Evolutionary conservation across 495 filamentous ascomycete species (phyloP), one percentile per base, ranked within the genome.

Genomic region (Neurospora sp.): DNA sequence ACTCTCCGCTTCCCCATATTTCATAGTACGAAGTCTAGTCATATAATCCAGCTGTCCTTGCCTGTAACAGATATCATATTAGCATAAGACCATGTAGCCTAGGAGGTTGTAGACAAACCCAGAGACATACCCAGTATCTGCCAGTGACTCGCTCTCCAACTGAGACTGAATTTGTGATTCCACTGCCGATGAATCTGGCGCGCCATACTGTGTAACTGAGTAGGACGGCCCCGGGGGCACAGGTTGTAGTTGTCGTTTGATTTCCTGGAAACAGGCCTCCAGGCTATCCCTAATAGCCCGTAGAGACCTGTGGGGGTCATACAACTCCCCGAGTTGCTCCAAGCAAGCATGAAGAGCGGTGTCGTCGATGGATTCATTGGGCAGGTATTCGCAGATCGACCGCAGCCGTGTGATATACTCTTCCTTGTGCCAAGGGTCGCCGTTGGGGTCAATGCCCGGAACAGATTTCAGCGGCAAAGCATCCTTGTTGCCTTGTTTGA

Each of bases 161-260:
- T 81, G 79, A n/a, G 73, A 76, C 41, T 73, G 74, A 10, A 79
- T 76, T 68, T 78, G 78, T 8, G 77, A 75, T 4, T 73, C 73
- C 42, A 73, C 53, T 65, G 27, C 27, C 7, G 70, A 45, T 17
- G 42, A n/a, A 20, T 65, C 70, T 14, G 53, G 53, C 22, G 53
- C 53, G 31, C 27, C 22, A 71, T 31, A 59, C 14, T 59, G 31
- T 10, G 42, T 20, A 65, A 16, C n/a, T 35, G 22, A 16, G 17
- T 45, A 35, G 14, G 42, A 35, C 27, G 44, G 70, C 14, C 44
- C 42, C 70, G 44, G 14, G 4, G 39, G 31, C 17, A 59, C 70
- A 20, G 44, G 42, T 22, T 71, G 44, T 37, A 71, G 35, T 31
- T 59, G 70, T 35, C 31, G 31, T 14, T 65, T 59, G 22, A 22